phyloP scores from a whole-genome alignment of 2,329 filamentous ascomycete genomes.

The Tolypocladium tropicale region DNA sequence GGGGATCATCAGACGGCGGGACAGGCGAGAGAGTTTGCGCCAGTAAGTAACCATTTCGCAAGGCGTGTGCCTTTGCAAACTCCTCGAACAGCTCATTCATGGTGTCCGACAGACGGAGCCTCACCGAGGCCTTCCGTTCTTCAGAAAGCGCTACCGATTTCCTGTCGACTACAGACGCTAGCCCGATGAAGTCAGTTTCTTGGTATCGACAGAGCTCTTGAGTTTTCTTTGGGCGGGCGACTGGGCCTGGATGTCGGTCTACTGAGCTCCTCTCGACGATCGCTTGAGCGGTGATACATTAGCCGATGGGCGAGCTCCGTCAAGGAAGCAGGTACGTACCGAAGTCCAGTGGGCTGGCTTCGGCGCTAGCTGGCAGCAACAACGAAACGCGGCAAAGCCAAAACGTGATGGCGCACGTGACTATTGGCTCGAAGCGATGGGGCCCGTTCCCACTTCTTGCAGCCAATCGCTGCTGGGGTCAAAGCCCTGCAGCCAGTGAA shows the following conservation, averaged over 20 bases:
- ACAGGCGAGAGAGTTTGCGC: constrained; percentile 67
- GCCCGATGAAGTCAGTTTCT: not conserved
- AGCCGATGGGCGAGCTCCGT: not conserved
- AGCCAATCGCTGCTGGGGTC: constrained; percentile 24
- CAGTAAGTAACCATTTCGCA: constrained; percentile 60
- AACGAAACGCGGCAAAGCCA: not conserved
- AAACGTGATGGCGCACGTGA: constrained; percentile 5
- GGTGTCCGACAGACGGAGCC: constrained; percentile 5
- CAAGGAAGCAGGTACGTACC: constrained; percentile 4
- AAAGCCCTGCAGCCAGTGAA: constrained; percentile 25
- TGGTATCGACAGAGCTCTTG: not conserved
- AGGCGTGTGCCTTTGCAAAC: constrained; percentile 58
- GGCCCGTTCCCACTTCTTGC: not conserved
- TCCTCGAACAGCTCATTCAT: constrained; percentile 69
- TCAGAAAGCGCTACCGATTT: not conserved
- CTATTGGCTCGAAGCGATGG: not conserved
- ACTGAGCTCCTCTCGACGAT: not conserved
- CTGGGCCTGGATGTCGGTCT: not conserved
- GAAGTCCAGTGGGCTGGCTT: not conserved
- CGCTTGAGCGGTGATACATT: not conserved
- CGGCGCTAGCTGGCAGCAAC: not conserved
- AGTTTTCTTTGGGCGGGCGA: not conserved
- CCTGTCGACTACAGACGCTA: not conserved
- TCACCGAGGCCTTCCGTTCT: not conserved
- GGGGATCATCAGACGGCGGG: constrained; percentile 48